Evolutionary conservation across 371 early-diverging fungal species (phyloP), one percentile per base, ranked within the genome.

Genomic region (Mortierella sp.): DNA sequence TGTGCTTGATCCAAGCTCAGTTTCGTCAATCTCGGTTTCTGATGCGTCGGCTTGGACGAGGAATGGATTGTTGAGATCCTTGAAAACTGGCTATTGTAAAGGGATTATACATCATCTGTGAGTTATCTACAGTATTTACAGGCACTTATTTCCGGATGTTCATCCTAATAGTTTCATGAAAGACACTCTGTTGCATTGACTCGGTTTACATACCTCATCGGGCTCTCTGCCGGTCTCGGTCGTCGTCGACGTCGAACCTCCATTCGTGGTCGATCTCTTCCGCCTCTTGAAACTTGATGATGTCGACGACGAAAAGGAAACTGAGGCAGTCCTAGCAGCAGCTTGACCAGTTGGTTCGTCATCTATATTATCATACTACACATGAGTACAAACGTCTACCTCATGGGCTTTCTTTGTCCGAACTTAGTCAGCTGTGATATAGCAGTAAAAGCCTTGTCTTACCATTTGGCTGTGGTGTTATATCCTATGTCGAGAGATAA

Each of bases 261-360:
- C n/a, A n/a, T n/a, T n/a, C n/a, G 74, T 44, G 10, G 45, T 45
- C 74, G 58, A 57, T 44, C 45, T n/a, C 74, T 57, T 74, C 26
- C 74, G 42, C n/a, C n/a, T n/a, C 58, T 74, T 74, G 72, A 54
- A 19, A 24, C 58, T 74, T 57, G 57, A 26, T 57, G 74, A 19
- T 58, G n/a, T n/a, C n/a, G n/a, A n/a, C n/a, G n/a, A n/a, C n/a
- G n/a, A n/a, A n/a, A n/a, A n/a, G n/a, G n/a, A n/a, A n/a, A n/a
- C n/a, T n/a, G n/a, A n/a, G n/a, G n/a, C n/a, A n/a, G n/a, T n/a
- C n/a, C n/a, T n/a, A n/a, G n/a, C n/a, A n/a, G n/a, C n/a, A n/a
- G n/a, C n/a, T n/a, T n/a, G n/a, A n/a, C n/a, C n/a, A n/a, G n/a
- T n/a, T n/a, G n/a, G n/a, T n/a, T n/a, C n/a, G n/a, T n/a, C n/a